Evolutionary conservation across 495 filamentous ascomycete species (phyloP).

Genomic region (Thermothielavioides terrestris): DNA sequence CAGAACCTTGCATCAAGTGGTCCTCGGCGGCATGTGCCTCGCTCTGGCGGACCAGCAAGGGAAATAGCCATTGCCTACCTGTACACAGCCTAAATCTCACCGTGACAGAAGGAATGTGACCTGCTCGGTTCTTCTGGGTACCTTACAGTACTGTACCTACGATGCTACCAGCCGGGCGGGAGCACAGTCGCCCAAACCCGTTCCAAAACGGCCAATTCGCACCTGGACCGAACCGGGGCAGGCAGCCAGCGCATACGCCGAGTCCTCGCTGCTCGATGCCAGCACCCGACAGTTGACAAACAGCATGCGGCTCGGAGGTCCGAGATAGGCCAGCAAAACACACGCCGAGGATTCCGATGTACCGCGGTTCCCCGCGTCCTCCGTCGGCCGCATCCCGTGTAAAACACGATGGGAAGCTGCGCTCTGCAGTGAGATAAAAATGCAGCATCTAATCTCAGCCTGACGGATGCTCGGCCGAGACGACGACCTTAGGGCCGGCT

Average conservation of each 20-base stretch:
- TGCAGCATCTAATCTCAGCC: conserved; percentile 1
- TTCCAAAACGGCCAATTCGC: not conserved
- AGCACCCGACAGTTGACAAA: not conserved
- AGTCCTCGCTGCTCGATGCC: not conserved
- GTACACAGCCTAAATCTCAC: conserved; percentile 1
- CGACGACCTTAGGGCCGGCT: too few species aligned
- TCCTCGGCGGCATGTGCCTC: too few species aligned
- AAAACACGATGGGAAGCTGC: not conserved
- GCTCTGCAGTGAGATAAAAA: not conserved
- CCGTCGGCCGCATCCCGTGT: not conserved
- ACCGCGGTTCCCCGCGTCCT: too few species aligned
- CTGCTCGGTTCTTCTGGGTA: not conserved
- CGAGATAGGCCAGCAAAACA: too few species aligned
- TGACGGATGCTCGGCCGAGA: not conserved
- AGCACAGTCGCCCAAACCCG: not conserved
- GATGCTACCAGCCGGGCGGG: not conserved
- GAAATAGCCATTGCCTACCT: too few species aligned
- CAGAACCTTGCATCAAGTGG: too few species aligned
- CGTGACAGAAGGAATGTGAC: too few species aligned
- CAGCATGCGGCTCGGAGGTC: not conserved
- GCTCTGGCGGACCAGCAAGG: too few species aligned
- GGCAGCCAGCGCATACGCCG: not conserved
- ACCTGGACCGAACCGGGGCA: too few species aligned
- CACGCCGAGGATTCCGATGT: too few species aligned
- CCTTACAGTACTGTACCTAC: too few species aligned